Conservation (phyloP, 2,329 filamentous ascomycete species). For the Aspergillus sp. region DNA sequence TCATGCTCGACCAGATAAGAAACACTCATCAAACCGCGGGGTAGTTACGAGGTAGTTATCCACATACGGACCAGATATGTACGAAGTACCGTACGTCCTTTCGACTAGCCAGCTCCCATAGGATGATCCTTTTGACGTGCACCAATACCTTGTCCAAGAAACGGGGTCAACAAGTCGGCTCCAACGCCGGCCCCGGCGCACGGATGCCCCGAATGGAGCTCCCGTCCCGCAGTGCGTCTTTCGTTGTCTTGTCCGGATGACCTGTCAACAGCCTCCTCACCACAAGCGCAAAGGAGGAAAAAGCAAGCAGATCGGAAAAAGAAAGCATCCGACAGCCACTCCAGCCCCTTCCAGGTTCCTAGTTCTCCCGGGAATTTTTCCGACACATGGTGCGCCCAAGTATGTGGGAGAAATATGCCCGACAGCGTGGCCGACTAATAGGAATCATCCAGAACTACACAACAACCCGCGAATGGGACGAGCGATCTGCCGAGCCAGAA, state of each 20-base stretch:
- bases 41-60: no score
- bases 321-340: no score
- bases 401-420: background rate
- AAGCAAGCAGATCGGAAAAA: background rate
- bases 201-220: background rate
- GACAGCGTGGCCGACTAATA: background rate
- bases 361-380: background rate
- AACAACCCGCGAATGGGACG: background rate
- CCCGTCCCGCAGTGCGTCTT: background rate
- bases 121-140: background rate
- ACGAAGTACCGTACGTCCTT: background rate
- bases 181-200: background rate
- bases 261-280: background rate
- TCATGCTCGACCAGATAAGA: no score
- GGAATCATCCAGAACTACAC: background rate
- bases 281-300: no score
- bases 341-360: no score
- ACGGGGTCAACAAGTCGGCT: conserved; percentile 3
- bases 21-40: no score
- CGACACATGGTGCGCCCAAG: background rate
- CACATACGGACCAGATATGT: no score
- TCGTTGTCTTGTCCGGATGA: background rate
- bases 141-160: background rate
- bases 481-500: no score
- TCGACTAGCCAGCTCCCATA: background rate